Evolutionary conservation across 2,329 filamentous ascomycete species (phyloP), one percentile per base, ranked within the genome.

Genomic region (Dactylellina haptotyla): DNA sequence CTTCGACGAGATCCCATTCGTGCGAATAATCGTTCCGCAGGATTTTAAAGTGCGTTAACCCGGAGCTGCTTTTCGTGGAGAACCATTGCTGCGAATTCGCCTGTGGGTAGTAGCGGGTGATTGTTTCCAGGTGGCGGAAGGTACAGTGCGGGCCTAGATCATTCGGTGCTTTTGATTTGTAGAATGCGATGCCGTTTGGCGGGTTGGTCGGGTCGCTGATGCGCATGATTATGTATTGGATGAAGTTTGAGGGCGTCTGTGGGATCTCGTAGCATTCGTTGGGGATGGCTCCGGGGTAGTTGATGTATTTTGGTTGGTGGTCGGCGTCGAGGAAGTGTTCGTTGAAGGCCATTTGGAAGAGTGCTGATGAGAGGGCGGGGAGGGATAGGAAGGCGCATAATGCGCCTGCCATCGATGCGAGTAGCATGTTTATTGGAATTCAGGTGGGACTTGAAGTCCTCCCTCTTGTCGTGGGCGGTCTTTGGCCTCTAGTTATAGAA

Each of bases 311-410:
- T 14, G 41, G 30, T 14, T 14, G 16, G 28, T 37, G 23, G 3
- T 10, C 18, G 9, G 25, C n/a, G 30, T 46, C 51, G 20, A 50
- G 50, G 14, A n/a, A 32, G 3, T 58, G 18, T 23, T 41, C 46
- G 23, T 50, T 46, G 20, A 66, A 66, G 4, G 51, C 51, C 32
- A 66, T 51, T 66, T 57, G 28, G 23, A 66, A 66, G 14, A 2
- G 6, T 1, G 20, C 58, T 2, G 43, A 2, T 1, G 54, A 30
- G 18, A 57, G 30, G n/a, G 18, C 3, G 5, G 48, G 51, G 28
- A 66, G 39, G 43, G n/a, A 10, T 20, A 25, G 32, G 18, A 56
- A 28, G 28, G 51, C 23, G 30, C 20, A 37, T 25, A 65, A 2
- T 2, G 28, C 20, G 25, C 1, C 8, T 20, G 26, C 10, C 18